Base-by-base conservation (phyloP, 2,329 filamentous ascomycete species). In the Fusarium verrucosum region DNA sequence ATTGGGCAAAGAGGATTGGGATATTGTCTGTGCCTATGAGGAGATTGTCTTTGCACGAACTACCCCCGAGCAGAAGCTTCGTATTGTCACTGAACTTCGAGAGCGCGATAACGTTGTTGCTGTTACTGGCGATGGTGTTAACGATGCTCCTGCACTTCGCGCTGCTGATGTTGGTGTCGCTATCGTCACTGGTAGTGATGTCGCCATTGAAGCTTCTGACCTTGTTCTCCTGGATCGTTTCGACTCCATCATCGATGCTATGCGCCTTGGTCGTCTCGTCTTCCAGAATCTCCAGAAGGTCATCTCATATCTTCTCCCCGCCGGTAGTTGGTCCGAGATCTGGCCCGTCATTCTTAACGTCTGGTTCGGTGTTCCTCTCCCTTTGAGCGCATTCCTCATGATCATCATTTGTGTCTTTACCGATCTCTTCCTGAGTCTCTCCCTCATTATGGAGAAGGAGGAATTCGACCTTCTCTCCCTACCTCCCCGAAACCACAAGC, bases 71-170 rank as follows among this genome's bases (percentile, higher is more conserved):
- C 90, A 89, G 33, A 92, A 92, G 70, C 86, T 90, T 9, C 84
- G 88, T 37, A 91, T 92, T 80, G 90, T 92, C 41, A 85, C 87
- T 54, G 87, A 88, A 43, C 81, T 91, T 20, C 88, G 89, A 64
- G 74, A 77, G 19, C 77, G 84, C 14, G 83, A 84, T 19, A 84
- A 87, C 25, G 84, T 84, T 2, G 88, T 87, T 11, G 89, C 88
- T 30, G 90, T 92, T 79, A 92, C 89, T n/a, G 90, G 89, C 26
- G 89, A 92, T 61, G 87, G 87, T 10, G 89, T 88, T 10, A 89
- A 90, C 54, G 87, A 90, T 59, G 87, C 87, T 0, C 87, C 87
- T 1, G 87, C 87, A 3, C 78, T 90, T 30, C 87, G 87, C 46
- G 87, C 86, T 28, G 87, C 87, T 2, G 87, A 89, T 62, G 87